A percentile compares a stretch with the other conserved stretches of the same genome.
These are phyloP conservation scores for Apiospora hydei DNA, from an alignment of 2,329 filamentous ascomycete species.

Conservation along the genomic window DNA sequence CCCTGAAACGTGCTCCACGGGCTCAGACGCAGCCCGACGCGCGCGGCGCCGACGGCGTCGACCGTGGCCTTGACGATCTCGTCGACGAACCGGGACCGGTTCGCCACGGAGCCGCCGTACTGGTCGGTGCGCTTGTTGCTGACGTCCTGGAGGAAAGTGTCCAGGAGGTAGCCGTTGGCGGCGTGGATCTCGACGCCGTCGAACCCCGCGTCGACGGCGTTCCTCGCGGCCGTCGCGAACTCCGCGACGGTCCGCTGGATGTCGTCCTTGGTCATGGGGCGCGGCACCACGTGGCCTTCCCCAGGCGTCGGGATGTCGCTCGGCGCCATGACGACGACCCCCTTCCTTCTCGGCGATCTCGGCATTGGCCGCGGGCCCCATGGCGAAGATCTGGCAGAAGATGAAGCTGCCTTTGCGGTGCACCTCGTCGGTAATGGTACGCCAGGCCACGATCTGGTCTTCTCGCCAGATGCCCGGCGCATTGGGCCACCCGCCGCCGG, in stretches of 20 bases:
- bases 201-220: constrained; percentile 30
- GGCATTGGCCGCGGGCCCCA: constrained; percentile 60
- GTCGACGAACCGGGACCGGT: constrained; percentile 57
- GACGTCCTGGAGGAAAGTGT: constrained; percentile 62
- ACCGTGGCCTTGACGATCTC: constrained; percentile 60
- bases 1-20: constrained; percentile 63
- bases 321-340: constrained; percentile 28
- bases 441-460: constrained; percentile 62
- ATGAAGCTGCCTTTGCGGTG: constrained; percentile 65
- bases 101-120: constrained; percentile 63
- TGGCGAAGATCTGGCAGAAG: constrained; percentile 67
- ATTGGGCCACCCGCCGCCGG: constrained; percentile 50
- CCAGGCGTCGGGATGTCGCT: constrained; percentile 21
- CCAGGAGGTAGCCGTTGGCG: constrained; percentile 58
- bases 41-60: constrained; percentile 56
- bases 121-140: constrained; percentile 61
- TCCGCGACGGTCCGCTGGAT: constrained; percentile 28
- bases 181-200: constrained; percentile 33
- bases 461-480: constrained; percentile 61
- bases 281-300: constrained; percentile 16
- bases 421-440: constrained; percentile 61
- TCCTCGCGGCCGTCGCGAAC: constrained; percentile 33
- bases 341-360: constrained; percentile 39
- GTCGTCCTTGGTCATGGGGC: constrained; percentile 39
- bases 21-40: constrained; percentile 56